Evolutionary conservation across 495 filamentous ascomycete species (phyloP), one percentile per base, ranked within the genome.

Genomic region (Paragyromitra xinjiangensis): DNA sequence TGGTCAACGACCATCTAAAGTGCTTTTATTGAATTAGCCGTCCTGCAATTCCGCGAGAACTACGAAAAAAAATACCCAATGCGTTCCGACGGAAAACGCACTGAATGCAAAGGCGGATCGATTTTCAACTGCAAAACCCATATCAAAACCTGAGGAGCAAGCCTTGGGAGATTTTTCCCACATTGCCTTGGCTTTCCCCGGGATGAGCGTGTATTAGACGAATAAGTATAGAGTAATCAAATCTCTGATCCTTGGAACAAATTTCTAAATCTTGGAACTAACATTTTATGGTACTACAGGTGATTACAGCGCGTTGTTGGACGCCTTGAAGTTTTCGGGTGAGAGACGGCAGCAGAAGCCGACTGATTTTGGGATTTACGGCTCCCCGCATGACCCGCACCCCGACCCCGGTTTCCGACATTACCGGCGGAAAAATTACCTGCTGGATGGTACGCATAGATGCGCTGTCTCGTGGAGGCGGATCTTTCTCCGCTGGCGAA

Each of bases 381-480:
- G 56, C 19, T 62, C 16, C 44, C 12, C 11, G 26, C 6, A 45
- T 61, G 42, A 61, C 42, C 67, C 16, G 19, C 66, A 24, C 50
- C 42, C 29, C 55, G 39, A 50, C 9, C 29, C 56, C 8, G 44
- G 44, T 37, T 62, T 45, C 34, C 26, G 37, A n/a, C 11, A 42
- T 40, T 62, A 62, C 58, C 42, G 5, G 26, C 24, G 16, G 68
- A 7, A 29, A 19, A 37, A 59, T 22, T 61, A 29, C 67, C 24
- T 40, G 53, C 29, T 34, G 29, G 29, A 34, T 34, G 29, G 29
- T 34, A 34, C 50, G 51, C 34, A 58, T 61, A 42, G 9, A 22
- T 7, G 24, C 16, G 24, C 53, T 69, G 68, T 70, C 56, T 71
- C 68, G 42, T 71, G 56, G 68, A 62, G 56, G 11, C 68, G 68